phyloP scores from a whole-genome alignment of 495 filamentous ascomycete species.

The Pyrenula aspistea region DNA sequence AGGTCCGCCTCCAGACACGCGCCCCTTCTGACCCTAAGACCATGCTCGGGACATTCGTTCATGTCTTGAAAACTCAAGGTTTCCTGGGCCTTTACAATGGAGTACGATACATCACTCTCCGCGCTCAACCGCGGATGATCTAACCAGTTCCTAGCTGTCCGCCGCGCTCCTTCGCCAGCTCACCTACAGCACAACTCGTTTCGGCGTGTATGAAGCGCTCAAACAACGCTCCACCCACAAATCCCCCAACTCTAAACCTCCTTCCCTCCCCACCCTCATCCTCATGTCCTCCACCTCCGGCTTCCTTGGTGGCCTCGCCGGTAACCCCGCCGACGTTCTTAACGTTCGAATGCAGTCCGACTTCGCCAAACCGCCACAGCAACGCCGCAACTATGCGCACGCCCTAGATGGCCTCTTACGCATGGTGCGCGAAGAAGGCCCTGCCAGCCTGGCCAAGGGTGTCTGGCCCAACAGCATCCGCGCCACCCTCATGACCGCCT shows the following conservation, averaged over 20 bases:
- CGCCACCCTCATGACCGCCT: conserved; percentile 87
- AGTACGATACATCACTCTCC: conserved; percentile 25
- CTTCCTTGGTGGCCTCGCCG: conserved; percentile 77
- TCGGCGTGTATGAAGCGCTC: conserved; percentile 89
- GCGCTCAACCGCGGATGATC: background rate
- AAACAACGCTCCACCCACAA: conserved; percentile 46
- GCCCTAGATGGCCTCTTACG: conserved; percentile 76
- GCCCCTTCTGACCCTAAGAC: conserved; percentile 50
- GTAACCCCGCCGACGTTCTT: conserved; percentile 89
- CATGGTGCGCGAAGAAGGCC: conserved; percentile 73
- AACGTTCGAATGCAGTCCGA: conserved; percentile 99
- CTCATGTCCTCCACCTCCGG: conserved; percentile 73
- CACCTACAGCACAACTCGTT: conserved; percentile 86
- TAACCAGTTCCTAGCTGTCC: conserved; percentile 47
- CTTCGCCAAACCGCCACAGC: conserved; percentile 56
- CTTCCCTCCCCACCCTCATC: conserved; percentile 60
- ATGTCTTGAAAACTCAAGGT: conserved; percentile 58
- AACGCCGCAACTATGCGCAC: conserved; percentile 80
- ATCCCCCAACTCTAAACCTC: conserved; percentile 14
- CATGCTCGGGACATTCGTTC: conserved; percentile 72
- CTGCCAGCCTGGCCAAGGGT: conserved; percentile 64
- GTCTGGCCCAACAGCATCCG: conserved; percentile 85
- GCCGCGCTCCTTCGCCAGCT: conserved; percentile 83
- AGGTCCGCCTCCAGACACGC: conserved; percentile 85
- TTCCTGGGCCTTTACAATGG: conserved; percentile 71